These are phyloP conservation scores for Candida quercuum DNA, from an alignment of 805 yeast species.

Conservation along the genomic window DNA sequence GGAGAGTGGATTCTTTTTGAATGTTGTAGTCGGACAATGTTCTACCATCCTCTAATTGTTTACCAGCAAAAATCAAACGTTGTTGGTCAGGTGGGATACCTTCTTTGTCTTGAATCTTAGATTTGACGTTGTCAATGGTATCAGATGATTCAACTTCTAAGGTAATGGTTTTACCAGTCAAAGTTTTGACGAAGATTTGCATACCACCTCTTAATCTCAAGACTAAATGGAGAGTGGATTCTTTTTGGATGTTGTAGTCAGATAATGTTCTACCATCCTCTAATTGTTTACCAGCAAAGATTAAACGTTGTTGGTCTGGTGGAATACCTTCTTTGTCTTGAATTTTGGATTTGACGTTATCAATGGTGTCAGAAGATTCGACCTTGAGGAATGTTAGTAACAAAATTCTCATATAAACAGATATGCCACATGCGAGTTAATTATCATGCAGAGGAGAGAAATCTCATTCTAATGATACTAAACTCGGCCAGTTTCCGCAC, in stretches of 20 bases:
- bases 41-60: slow-evolving; percentile 93
- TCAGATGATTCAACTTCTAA: slow-evolving; percentile 93
- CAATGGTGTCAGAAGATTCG: slow-evolving; percentile 93
- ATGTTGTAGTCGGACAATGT: slow-evolving; percentile 90
- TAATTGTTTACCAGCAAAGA: slow-evolving; percentile 93
- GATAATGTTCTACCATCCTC: slow-evolving; percentile 95
- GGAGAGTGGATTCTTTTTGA: slow-evolving; percentile 86
- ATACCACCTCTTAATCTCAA: slow-evolving; percentile 84
- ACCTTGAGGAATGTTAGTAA: slow-evolving; percentile 34
- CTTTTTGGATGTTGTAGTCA: slow-evolving; percentile 94
- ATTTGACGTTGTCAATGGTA: slow-evolving; percentile 89
- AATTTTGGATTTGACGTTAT: slow-evolving; percentile 90
- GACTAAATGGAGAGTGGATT: slow-evolving; percentile 80
- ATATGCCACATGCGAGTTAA: too few species aligned
- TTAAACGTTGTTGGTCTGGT: slow-evolving; percentile 93
- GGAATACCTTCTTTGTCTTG: slow-evolving; percentile 97
- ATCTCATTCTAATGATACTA: neutral
- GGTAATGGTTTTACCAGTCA: slow-evolving; percentile 96
- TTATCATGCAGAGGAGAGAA: too few species aligned
- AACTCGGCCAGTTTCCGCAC: too few species aligned
- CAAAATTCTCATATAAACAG: neutral
- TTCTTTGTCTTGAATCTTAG: slow-evolving; percentile 96
- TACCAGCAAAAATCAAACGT: slow-evolving; percentile 91
- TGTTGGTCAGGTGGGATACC: slow-evolving; percentile 99
- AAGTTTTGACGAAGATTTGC: slow-evolving; percentile 95